These are phyloP conservation scores for Blastobotrys malaysiensis DNA, from an alignment of 1,139 yeast genomes.

Conservation along the genomic window DNA sequence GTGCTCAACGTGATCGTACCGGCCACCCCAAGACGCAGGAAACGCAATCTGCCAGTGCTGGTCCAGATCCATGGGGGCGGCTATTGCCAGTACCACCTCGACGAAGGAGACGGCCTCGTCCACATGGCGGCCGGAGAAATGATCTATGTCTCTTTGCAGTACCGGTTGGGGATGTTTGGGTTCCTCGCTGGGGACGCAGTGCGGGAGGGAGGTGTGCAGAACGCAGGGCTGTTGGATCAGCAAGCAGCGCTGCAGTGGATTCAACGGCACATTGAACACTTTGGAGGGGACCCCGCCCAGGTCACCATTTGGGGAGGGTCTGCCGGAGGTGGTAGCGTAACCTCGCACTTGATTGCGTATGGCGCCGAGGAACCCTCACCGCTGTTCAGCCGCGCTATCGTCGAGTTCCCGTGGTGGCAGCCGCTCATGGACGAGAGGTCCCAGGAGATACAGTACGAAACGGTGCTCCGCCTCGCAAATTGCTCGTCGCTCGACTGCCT, in stretches of 20 bases:
- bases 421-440: constrained; percentile 1
- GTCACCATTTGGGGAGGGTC: constrained; percentile 38
- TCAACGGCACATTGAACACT: constrained; percentile 30
- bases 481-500: constrained; percentile 12
- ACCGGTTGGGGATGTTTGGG: constrained; percentile 34
- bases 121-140: constrained; percentile 15
- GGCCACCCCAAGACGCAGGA: not conserved
- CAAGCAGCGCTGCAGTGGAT: constrained; percentile 36
- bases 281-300: constrained; percentile 38
- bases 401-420: constrained; percentile 11
- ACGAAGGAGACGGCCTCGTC: constrained; percentile 6
- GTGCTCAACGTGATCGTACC: constrained; percentile 21
- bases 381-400: constrained; percentile 9
- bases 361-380: constrained; percentile 18
- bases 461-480: constrained; percentile 5
- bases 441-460: constrained; percentile 9
- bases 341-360: constrained; percentile 27
- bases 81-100: constrained; percentile 15
- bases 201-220: constrained; percentile 19
- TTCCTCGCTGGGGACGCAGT: constrained; percentile 27
- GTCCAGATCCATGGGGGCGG: constrained; percentile 39
- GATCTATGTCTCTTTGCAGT: constrained; percentile 35
- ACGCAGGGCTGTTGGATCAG: constrained; percentile 35
- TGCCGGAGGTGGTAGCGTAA: constrained; percentile 37
- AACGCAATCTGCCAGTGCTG: constrained; percentile 29